Evolutionary conservation across 2,329 filamentous ascomycete genomes (phyloP), one percentile per base, ranked within the genome.

Genomic region (Anthostomella pinea): DNA sequence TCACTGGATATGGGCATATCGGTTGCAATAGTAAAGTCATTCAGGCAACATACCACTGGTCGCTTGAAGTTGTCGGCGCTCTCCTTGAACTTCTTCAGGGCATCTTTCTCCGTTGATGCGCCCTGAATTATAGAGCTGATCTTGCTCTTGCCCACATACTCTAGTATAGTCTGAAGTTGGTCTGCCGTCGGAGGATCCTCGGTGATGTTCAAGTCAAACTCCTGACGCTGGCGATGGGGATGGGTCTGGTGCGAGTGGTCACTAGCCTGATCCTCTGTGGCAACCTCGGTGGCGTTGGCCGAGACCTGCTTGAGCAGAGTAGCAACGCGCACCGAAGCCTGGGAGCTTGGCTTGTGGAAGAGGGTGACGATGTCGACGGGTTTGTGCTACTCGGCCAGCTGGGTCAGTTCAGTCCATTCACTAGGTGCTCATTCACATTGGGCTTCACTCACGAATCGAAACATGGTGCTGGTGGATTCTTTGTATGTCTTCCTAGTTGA

Each of bases 361-460:
- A 98, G 83, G 44, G 91, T 97, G 61, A 97, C 80, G 51, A 95
- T 87, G 71, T 97, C 90, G 64, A 87, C 77, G 50, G 84, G 77
- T 73, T 88, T 90, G 67, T 74, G 78, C 85, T 89, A 56, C 35
- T 10, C 9, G 4, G 22, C 17, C 23, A 14, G 13, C 7, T 23
- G 15, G 9, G 22, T 50, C 17, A 48, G 35, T n/a, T 21, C 27
- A 34, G 27, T 13, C 24, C 14, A 7, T 18, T 26, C 8, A 19
- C 8, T 6, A n/a, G 17, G 3, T 13, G 4, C 18, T 20, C 24
- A 35, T 19, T 27, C 20, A 1, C 16, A n/a, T 29, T 8, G 16
- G 14, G 7, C 3, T 16, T 29, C 20, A 48, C 47, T 40, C 42
- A 50, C 47, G 19, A 50, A 48, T 37, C 45, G 42, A 26, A 50